Conservation (phyloP, 805 yeast species). For the Monosporozyma yasuniensis region DNA sequence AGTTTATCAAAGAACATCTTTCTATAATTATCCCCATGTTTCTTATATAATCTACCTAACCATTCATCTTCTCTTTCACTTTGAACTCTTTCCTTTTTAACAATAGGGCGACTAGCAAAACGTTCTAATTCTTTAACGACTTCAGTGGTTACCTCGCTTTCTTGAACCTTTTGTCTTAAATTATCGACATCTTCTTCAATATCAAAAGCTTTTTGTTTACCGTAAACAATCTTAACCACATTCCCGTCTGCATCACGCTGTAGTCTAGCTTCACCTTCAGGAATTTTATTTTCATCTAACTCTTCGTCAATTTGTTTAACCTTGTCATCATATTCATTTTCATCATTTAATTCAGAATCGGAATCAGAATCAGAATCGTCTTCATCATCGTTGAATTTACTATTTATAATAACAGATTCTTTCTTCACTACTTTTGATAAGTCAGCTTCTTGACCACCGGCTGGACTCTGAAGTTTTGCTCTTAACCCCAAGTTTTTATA, state of each 20-base stretch:
- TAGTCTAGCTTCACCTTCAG: conserved; percentile 71
- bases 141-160: conserved; percentile 34
- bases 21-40: conserved; percentile 80
- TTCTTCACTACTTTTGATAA: conserved; percentile 34
- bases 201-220: conserved; percentile 41
- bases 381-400: conserved; percentile 11
- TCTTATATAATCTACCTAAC: conserved; percentile 53
- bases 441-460: conserved; percentile 75
- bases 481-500: conserved; percentile 74
- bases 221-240: conserved; percentile 59
- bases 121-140: conserved; percentile 66
- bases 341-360: conserved; percentile 14
- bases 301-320: conserved; percentile 20
- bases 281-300: conserved; percentile 45
- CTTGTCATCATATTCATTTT: not conserved
- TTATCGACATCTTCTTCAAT: conserved; percentile 30
- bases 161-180: conserved; percentile 16
- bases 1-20: conserved; percentile 92
- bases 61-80: conserved; percentile 70
- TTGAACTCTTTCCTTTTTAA: conserved; percentile 44
- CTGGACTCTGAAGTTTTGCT: conserved; percentile 51
- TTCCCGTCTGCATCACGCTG: conserved; percentile 62
- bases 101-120: conserved; percentile 37
- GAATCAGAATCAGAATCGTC: conserved; percentile 34
- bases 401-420: conserved; percentile 28